Conservation (phyloP, 345 rosid species). For the Litchi chinensis region DNA sequence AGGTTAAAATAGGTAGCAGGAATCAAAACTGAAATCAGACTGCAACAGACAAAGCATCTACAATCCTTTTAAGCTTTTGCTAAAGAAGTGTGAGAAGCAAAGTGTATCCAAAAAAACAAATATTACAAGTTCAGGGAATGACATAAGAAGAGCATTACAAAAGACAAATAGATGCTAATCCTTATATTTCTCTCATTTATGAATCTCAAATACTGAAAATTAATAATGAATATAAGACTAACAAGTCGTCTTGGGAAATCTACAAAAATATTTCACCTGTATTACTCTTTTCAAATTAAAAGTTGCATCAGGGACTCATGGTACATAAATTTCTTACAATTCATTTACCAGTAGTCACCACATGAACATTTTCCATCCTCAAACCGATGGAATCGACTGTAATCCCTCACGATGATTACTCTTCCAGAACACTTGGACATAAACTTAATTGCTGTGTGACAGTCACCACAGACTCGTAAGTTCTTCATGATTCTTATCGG, state of each 20-base stretch:
- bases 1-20: not conserved
- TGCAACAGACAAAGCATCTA: not conserved
- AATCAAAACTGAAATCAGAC: not conserved
- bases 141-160: not conserved
- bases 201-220: not conserved
- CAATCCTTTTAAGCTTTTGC: not conserved
- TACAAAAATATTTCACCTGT: not conserved
- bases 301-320: slow-evolving; percentile 7
- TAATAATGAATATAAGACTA: not conserved
- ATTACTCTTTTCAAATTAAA: not conserved
- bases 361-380: slow-evolving; percentile 88
- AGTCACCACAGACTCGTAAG: slow-evolving; percentile 86
- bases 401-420: slow-evolving; percentile 82
- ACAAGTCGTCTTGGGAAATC: not conserved
- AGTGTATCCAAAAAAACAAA: not conserved
- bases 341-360: slow-evolving; percentile 79
- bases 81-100: not conserved
- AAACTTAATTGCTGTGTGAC: slow-evolving; percentile 82
- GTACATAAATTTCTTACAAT: slow-evolving; percentile 10
- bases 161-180: not conserved
- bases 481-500: slow-evolving; percentile 85
- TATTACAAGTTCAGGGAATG: not conserved
- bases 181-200: not conserved
- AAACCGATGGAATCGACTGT: slow-evolving; percentile 81
- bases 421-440: slow-evolving; percentile 79